Evolutionary conservation across 805 yeast species (phyloP), one percentile per base, ranked within the genome.

Genomic region (Sugiyamaella americana): DNA sequence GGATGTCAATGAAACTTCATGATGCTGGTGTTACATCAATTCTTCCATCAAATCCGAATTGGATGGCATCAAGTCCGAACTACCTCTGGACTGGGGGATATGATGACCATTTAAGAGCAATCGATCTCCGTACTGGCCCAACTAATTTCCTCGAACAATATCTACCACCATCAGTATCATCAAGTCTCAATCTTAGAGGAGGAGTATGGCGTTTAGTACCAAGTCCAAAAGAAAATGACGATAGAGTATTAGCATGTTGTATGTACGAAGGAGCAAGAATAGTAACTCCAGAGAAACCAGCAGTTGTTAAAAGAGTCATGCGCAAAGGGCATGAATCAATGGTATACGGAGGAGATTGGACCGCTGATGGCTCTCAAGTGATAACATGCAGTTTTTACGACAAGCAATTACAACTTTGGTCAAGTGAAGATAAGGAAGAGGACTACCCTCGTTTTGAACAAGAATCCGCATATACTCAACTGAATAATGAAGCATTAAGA

Each of bases 291-390:
- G 55, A 59, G 19, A 82, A 38, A 39, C 45, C 50, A 8, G 53
- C 52, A 11, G 37, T 40, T 6, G 52, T 61, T 2, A 35, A 43
- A 11, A 39, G 45, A 5, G 44, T 48, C 13, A 51, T 54, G 37
- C 51, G 47, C 10, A 52, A 74, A 10, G 84, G 83, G 24, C 98
- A 91, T 60, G 81, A 80, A 42, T 87, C 96, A 50, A 91, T 93
- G 87, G 89, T 91, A 46, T 91, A 91, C 59, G 98, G 98, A 0
- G 96, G 95, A 3, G 96, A 85, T 59, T 89, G 97, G 95, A 64
- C 72, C 11, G 58, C 59, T 1, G 70, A 70, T 3, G 78, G 72
- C 4, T 62, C 63, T 1, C 55, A 62, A 3, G 76, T 84, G 5
- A 83, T 78, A 2, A 88, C 96, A 1, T 91, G 97, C 62, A 87